Base-by-base conservation (phyloP, 768 basidiomycete genomes). In the Hirschioporus abietinus region DNA sequence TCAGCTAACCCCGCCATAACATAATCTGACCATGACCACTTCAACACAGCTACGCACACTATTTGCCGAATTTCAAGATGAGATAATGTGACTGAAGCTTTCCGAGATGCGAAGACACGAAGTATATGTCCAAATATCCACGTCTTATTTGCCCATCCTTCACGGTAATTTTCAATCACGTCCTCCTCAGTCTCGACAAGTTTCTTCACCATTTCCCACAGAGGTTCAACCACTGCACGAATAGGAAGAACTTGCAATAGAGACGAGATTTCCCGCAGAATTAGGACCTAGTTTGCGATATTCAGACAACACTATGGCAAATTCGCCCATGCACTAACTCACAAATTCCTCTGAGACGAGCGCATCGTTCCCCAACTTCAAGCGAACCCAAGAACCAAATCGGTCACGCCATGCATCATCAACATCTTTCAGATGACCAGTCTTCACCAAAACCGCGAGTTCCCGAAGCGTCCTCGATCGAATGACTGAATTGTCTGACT, bases 331-430 rank as follows among this genome's bases (percentile, higher is more conserved):
- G 0, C n/a, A 30, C 30, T n/a, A 35, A 63, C 78, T 69, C 66
- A 86, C 86, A 35, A 78, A 77, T 58, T 81, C 79, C 9, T 75
- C 72, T 1, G 65, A 73, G 52, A 75, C 76, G 42, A 52, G 42
- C 62, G 77, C 75, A 79, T 83, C 85, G n/a, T 59, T 69, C 34
- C 74, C 71, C 20, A 90, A 73, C 69, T 79, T 76, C 58, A 70
- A 76, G 58, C 81, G 71, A 2, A 83, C 76, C 82, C 86, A 86
- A 3, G 70, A 72, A 72, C 86, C 85, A 12, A 90, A 68, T 63
- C 78, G 82, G 64, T 79, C 79, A 73, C 80, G 83, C 88, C 87
- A 90, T 2, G 83, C 83, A 24, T 84, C 68, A 73, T 90, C 88
- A 35, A 84, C 81, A 7, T 86, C 86, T 2, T 71, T 77, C n/a